A percentile compares a stretch with the other conserved stretches of the same genome.
Evolutionary conservation across 73 alveolate genomes (phyloP).

Genomic region (Uronychia binucleata): DNA sequence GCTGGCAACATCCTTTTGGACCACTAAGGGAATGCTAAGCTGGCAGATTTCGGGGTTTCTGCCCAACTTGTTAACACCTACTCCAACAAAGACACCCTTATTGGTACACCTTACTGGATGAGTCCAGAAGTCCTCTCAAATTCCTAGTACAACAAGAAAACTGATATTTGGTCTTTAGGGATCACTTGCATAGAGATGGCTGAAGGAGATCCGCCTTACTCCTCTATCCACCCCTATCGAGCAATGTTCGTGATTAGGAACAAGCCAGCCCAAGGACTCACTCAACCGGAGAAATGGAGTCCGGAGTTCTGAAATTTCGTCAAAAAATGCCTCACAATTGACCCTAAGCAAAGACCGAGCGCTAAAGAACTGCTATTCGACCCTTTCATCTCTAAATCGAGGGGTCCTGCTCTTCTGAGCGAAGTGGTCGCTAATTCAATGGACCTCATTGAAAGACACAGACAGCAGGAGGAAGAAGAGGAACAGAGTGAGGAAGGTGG

Average conservation of each 20-base stretch:
- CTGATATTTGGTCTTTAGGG: conserved; percentile 98
- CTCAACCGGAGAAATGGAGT: conserved; percentile 91
- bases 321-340: conserved; percentile 86
- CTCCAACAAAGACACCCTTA: conserved; percentile 85
- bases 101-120: conserved; percentile 99
- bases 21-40: conserved; percentile 91
- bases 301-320: conserved; percentile 94
- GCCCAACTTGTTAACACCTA: conserved; percentile 91
- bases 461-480: conserved; percentile 28
- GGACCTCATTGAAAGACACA: conserved; percentile 73
- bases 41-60: conserved; percentile 98
- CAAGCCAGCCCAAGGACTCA: conserved; percentile 88
- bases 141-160: conserved; percentile 85
- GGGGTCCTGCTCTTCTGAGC: conserved; percentile 65
- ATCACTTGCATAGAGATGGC: conserved; percentile 97
- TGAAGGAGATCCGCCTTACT: conserved; percentile 98
- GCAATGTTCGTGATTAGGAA: conserved; percentile 91
- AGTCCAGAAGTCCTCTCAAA: conserved; percentile 92
- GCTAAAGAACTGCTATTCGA: conserved; percentile 91
- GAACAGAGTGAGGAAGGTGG: conserved; percentile 17
- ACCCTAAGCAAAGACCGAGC: conserved; percentile 94
- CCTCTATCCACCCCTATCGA: conserved; percentile 84
- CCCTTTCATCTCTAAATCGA: conserved; percentile 76
- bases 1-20: conserved; percentile 98
- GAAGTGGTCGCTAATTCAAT: conserved; percentile 75